Conservation (phyloP, 2,329 filamentous ascomycete species). For the Tolypocladium endophyticum region DNA sequence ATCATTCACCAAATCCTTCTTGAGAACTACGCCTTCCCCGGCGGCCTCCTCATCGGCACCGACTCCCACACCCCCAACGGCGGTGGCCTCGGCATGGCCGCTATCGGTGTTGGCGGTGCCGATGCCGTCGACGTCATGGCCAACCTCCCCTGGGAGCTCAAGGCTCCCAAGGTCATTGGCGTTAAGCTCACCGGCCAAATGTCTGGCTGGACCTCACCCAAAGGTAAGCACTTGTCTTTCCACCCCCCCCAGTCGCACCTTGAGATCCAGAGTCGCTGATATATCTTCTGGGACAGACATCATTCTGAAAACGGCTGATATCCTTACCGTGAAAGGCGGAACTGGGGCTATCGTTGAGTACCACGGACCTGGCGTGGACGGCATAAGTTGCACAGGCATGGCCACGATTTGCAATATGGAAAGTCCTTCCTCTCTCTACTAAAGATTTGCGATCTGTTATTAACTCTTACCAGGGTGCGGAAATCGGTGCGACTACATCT, state of each 20-base stretch:
- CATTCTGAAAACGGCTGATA: slow-evolving; percentile 79
- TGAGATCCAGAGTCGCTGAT: not conserved
- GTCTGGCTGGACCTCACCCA: slow-evolving; percentile 84
- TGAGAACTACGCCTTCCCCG: slow-evolving; percentile 93
- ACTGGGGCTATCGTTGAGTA: slow-evolving; percentile 95
- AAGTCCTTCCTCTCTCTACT: too few relatives aligned
- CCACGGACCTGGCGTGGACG: slow-evolving; percentile 71
- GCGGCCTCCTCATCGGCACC: slow-evolving; percentile 96
- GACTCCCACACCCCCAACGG: slow-evolving; percentile 97
- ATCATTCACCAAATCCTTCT: slow-evolving; percentile 97
- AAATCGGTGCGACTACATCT: slow-evolving; percentile 91
- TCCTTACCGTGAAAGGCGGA: slow-evolving; percentile 84
- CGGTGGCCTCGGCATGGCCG: slow-evolving; percentile 86
- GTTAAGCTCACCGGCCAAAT: slow-evolving; percentile 76
- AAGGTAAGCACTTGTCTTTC: slow-evolving; percentile 26
- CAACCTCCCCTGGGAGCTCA: slow-evolving; percentile 93
- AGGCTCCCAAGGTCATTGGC: slow-evolving; percentile 83
- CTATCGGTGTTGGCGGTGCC: slow-evolving; percentile 93
- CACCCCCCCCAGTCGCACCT: not conserved
- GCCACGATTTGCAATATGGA: slow-evolving; percentile 88
- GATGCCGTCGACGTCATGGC: slow-evolving; percentile 96
- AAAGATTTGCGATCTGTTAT: too few relatives aligned
- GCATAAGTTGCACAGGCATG: slow-evolving; percentile 87
- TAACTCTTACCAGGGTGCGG: slow-evolving; percentile 28
- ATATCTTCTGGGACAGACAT: slow-evolving; percentile 49